Base-by-base conservation (phyloP, 2,329 filamentous ascomycete species). In the Pseudogymnoascus sp. region DNA sequence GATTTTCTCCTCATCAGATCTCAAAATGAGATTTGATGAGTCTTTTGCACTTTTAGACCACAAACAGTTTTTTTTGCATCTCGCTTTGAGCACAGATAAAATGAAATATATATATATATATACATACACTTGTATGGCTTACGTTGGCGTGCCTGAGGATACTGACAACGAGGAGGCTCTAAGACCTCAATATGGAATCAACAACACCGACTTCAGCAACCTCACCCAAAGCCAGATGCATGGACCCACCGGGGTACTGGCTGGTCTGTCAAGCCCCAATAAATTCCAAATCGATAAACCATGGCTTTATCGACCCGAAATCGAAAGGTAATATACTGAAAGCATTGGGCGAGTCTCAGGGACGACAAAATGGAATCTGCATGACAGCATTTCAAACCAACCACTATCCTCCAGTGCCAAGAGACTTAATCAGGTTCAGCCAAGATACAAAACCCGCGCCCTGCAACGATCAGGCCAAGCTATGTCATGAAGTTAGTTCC, bases 1-100 rank as follows among this genome's bases (percentile, higher is more conserved):
- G 47, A 56, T 56, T 56, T 56, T 56, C 47, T 56, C 31, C 47
- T 19, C 26, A 56, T 56, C 47, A 33, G 47, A 56, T 56, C 47
- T 56, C 47, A 33, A 56, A 56, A 56, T n/a, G 47, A 56, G 26
- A 56, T 56, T 26, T 56, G 47, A 56, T 56, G 47, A 26, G 47
- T 19, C 26, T 56, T 53, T 56, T 33, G 47, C 47, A 56, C 33
- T 56, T 56, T 56, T 56, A n/a, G 26, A 19, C 33, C 19, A 11
- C 47, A 1, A 33, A 4, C 47, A 26, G 24, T 33, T 19, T 33
- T 10, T 56, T 56, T 56, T 56, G 47, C 8, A 10, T 19, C 14
- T 33, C 8, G 4, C 8, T 33, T 56, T 33, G 24, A 29, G 29
- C 6, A 3, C 26, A 13, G 14, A 53, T 53, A 14, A 16, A 53